These are phyloP conservation scores for Daldinia eschscholtzii DNA, from an alignment of 2,329 filamentous ascomycete genomes.

Conservation along the genomic window DNA sequence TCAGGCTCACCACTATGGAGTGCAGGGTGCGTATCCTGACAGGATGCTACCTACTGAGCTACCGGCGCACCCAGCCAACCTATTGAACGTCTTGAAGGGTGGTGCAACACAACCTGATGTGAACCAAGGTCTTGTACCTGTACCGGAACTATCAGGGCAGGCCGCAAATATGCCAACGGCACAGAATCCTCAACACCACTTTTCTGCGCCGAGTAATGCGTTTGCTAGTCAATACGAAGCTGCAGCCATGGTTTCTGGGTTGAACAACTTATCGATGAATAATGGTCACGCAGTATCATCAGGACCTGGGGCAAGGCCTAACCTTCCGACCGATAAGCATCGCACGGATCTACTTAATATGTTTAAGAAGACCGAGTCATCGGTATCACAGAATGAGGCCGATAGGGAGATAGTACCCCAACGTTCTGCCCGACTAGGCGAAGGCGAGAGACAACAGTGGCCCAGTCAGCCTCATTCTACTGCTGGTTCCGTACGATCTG, in stretches of 20 bases:
- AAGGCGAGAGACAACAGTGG: conserved; percentile 38
- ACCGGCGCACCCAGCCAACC: conserved; percentile 49
- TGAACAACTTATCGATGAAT: conserved; percentile 28
- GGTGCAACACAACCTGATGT: conserved; percentile 46
- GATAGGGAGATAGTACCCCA: conserved; percentile 37
- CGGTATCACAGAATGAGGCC: conserved; percentile 45
- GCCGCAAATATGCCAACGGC: conserved; percentile 18
- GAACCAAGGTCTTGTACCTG: conserved; percentile 27
- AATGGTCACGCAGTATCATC: conserved; percentile 36
- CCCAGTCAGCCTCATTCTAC: conserved; percentile 40
- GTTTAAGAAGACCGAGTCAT: conserved; percentile 61
- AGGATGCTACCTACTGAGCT: conserved; percentile 41
- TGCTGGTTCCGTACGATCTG: conserved; percentile 48
- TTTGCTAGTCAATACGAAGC: conserved; percentile 39
- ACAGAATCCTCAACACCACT: conserved; percentile 36
- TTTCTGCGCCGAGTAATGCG: conserved; percentile 23
- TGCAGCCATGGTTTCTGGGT: conserved; percentile 26
- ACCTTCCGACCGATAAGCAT: conserved; percentile 56
- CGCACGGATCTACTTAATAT: conserved; percentile 65
- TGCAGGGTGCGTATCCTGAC: conserved; percentile 31
- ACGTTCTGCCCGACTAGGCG: conserved; percentile 22
- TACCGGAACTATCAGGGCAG: conserved; percentile 29
- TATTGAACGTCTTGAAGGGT: conserved; percentile 59
- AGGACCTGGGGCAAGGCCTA: conserved; percentile 29
- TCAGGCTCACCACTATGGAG: conserved; percentile 39